phyloP scores from a whole-genome alignment of 2,329 filamentous ascomycete species.

The Zymoseptoria ardabiliae region DNA sequence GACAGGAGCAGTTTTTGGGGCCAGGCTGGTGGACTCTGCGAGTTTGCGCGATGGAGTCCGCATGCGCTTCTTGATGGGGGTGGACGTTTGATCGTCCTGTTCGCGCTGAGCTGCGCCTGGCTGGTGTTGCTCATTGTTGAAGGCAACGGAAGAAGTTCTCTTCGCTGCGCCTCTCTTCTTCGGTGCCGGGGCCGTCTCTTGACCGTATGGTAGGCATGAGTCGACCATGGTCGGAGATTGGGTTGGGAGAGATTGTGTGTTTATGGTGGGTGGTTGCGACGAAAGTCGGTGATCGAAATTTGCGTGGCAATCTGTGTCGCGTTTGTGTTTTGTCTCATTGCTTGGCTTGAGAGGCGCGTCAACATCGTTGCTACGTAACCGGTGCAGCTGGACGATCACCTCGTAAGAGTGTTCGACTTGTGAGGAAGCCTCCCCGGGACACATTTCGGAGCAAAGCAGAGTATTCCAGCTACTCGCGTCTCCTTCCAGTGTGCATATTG shows the following conservation, averaged over 20 bases:
- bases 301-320: not conserved
- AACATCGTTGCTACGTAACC: not conserved
- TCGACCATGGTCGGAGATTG: not conserved
- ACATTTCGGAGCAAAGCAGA: not conserved
- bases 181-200: not conserved
- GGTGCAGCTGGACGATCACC: not conserved
- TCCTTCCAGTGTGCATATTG: too few relatives aligned
- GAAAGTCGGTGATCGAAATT: not conserved
- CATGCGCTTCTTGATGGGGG: not conserved
- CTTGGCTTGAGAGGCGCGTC: not conserved
- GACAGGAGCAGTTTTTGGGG: not conserved
- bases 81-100: not conserved
- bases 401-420: not conserved
- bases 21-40: not conserved
- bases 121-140: not conserved
- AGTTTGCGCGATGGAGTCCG: not conserved
- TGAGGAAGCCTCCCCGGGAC: not conserved
- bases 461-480: too few relatives aligned
- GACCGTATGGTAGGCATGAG: not conserved
- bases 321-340: not conserved
- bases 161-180: not conserved
- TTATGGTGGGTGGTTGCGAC: not conserved
- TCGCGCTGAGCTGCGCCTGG: not conserved
- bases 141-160: not conserved
- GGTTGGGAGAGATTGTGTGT: not conserved